Conservation (phyloP, 2,329 filamentous ascomycete species). For the Ilyonectria robusta region DNA sequence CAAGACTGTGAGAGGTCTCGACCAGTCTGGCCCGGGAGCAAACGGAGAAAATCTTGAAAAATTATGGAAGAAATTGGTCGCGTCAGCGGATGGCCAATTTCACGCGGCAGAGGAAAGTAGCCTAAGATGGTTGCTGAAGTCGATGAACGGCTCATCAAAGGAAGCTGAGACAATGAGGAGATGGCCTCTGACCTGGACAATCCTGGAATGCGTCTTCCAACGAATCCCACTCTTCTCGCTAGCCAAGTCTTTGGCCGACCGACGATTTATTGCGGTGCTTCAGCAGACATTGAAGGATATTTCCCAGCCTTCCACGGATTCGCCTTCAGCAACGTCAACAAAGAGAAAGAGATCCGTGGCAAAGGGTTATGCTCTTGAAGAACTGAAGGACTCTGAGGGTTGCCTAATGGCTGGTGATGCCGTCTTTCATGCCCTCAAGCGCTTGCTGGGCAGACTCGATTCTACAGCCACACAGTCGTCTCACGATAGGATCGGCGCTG, state of each 20-base stretch:
- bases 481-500: slow-evolving; percentile 66
- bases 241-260: slow-evolving; percentile 79
- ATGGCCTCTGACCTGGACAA: slow-evolving; percentile 71
- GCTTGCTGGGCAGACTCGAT: slow-evolving; percentile 63
- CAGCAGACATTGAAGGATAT: slow-evolving; percentile 76
- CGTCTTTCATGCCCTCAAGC: slow-evolving; percentile 62
- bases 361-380: slow-evolving; percentile 56
- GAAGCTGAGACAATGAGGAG: slow-evolving; percentile 68
- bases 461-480: slow-evolving; percentile 52
- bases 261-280: slow-evolving; percentile 76
- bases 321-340: slow-evolving; percentile 45
- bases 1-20: slow-evolving; percentile 68
- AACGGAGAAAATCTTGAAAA: slow-evolving; percentile 63
- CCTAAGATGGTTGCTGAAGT: slow-evolving; percentile 75
- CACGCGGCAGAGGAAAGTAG: slow-evolving; percentile 71
- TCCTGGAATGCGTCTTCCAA: slow-evolving; percentile 72
- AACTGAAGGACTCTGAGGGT: slow-evolving; percentile 56
- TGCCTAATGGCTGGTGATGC: slow-evolving; percentile 64
- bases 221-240: slow-evolving; percentile 79
- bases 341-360: slow-evolving; percentile 63
- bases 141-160: slow-evolving; percentile 65
- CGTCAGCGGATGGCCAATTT: slow-evolving; percentile 58
- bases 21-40: slow-evolving; percentile 63
- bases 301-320: slow-evolving; percentile 52
- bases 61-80: slow-evolving; percentile 65